Percentiles rank a stretch among this genome's conserved stretches.
phyloP scores from a whole-genome alignment of 1,284 basidiomycete species.

The Apiotrichum siamense region DNA sequence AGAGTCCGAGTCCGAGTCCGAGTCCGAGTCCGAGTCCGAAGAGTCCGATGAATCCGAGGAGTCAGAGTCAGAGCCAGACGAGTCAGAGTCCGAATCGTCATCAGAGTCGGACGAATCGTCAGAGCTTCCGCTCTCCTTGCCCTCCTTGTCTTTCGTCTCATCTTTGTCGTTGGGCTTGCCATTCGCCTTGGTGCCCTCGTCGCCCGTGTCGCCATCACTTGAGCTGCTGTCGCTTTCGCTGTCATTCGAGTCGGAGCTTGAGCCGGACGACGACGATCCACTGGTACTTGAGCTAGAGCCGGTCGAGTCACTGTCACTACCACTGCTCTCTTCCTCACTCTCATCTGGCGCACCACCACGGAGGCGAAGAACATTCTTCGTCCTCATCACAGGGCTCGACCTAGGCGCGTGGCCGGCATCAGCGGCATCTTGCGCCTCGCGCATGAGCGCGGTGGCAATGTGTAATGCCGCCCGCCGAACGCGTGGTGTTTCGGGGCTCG shows the following conservation, averaged over 20 bases:
- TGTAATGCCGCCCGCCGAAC: background rate
- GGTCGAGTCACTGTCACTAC: background rate
- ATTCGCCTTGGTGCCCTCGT: background rate
- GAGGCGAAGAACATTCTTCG: no score
- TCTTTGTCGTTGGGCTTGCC: background rate
- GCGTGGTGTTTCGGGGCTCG: background rate
- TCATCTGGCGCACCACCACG: no score
- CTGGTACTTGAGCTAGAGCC: background rate
- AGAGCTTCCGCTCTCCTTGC: slow-evolving; percentile 7
- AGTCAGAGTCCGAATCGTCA: slow-evolving; percentile 4
- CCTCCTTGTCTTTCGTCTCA: background rate
- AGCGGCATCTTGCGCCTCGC: background rate
- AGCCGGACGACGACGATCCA: slow-evolving; percentile 2
- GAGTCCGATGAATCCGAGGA: slow-evolving; percentile 5
- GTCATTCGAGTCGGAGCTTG: background rate
- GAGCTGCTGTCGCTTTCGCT: background rate
- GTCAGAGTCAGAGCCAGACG: slow-evolving; percentile 2
- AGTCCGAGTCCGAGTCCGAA: slow-evolving; percentile 3
- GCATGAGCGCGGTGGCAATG: no score
- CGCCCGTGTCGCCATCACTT: background rate
- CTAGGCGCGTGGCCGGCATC: background rate
- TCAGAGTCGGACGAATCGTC: slow-evolving; percentile 16
- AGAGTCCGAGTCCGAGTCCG: slow-evolving; percentile 4
- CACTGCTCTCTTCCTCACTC: no score
- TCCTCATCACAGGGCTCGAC: slow-evolving; percentile 4